phyloP scores from a whole-genome alignment of 208 protist genomes.

The Wallacemonas sp. region DNA sequence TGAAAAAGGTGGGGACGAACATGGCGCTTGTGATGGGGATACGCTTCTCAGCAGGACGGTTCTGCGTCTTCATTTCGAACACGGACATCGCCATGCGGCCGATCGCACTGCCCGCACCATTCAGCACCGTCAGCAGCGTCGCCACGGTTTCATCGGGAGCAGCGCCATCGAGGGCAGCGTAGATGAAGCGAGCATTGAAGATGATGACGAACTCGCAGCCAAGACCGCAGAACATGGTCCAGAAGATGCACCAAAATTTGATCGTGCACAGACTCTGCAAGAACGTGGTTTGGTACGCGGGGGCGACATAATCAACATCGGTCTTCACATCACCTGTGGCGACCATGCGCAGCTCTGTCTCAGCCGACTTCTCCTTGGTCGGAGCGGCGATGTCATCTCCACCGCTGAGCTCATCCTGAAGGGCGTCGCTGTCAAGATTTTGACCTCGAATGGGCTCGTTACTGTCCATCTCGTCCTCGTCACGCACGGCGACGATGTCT shows the following conservation, averaged over 20 bases:
- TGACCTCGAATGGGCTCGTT: background rate
- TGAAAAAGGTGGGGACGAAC: conserved; percentile 27
- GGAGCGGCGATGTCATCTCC: background rate
- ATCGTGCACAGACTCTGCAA: conserved; percentile 24
- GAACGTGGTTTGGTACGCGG: conserved; percentile 41
- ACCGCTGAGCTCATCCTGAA: background rate
- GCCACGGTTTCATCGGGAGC: conserved; percentile 9
- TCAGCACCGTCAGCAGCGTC: conserved; percentile 38
- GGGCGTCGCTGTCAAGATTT: background rate
- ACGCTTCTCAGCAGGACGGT: conserved; percentile 28
- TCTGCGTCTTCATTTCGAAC: conserved; percentile 38
- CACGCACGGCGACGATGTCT: background rate
- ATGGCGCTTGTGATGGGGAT: conserved; percentile 41
- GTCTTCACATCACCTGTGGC: background rate
- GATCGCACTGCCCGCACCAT: conserved; percentile 32
- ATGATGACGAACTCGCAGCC: conserved; percentile 34
- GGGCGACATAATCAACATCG: conserved; percentile 44
- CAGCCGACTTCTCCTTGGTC: background rate
- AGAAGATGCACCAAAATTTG: conserved; percentile 27
- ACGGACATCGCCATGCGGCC: conserved; percentile 31
- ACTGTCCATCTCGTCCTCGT: conserved; percentile 8
- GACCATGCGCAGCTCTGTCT: background rate
- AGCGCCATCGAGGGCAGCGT: conserved; percentile 22
- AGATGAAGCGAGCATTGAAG: conserved; percentile 35
- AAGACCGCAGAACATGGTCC: conserved; percentile 23